Evolutionary conservation across 306 rosid species (phyloP), one percentile per base, ranked within the genome.

Genomic region (Pyrus bretschneideri): DNA sequence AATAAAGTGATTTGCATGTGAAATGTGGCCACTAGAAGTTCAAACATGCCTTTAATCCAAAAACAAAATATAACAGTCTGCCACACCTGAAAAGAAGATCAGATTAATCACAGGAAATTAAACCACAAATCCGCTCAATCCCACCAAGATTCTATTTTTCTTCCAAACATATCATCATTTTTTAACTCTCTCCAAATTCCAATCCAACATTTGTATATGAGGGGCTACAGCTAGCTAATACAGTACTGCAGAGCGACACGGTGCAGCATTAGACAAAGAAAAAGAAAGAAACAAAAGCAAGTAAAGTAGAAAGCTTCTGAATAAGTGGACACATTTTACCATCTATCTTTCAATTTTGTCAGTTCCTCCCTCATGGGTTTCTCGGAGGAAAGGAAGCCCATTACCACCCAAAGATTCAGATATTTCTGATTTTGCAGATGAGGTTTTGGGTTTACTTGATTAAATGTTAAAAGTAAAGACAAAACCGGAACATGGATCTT

Each of bases 51-150:
- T 66, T 21, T 21, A 21, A 66, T 12, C 68, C 68, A 63, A 66
- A 31, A 33, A 19, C 49, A 35, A 21, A 66, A 31, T 9, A 49
- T 5, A 17, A 17, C 6, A 4, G 29, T 21, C 49, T 35, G 49
- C 9, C 49, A 21, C 70, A 66, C 68, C 68, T 10, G 49, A 74
- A 51, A 60, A 63, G 70, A 78, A 70, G 58, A 71, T 31, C 31
- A 38, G 79, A 35, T 35, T 35, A 73, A 85, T 81, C 77, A 70
- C 27, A 76, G 83, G 79, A 83, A 81, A 71, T 74, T 77, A 78
- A 45, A 84, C 25, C 80, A 74, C 70, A 79, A 29, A 49, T 49
- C 21, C 58, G 57, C 70, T 61, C 70, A 62, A 81, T 74, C 21
- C 64, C 25, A 30, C 44, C 42, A 69, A 73, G 76, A 76, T 82